Evolutionary conservation across 1,139 yeast genomes (phyloP), one percentile per base, ranked within the genome.

Genomic region (Meyerozyma athensensis): DNA sequence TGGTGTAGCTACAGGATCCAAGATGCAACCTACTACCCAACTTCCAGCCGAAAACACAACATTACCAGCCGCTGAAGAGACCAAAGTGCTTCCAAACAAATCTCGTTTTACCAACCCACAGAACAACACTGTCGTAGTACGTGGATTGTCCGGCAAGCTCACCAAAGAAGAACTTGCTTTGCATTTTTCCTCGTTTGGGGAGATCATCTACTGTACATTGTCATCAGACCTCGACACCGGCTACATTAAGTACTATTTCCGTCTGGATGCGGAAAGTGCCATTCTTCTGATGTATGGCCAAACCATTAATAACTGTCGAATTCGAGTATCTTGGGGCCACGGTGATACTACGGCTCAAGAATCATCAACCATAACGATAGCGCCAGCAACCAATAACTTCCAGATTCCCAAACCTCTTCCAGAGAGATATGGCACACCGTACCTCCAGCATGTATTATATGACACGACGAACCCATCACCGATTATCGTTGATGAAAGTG

Each of bases 251-350:
- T 69, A 51, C 40, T 48, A 55, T 17, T 44, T 49, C 9, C 52
- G 76, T 26, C 47, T 59, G 4, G 54, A 65, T 7, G 74, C 75
- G 0, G 72, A 68, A 39, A 34, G 47, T 3, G 74, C 74, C 1
- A 36, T 68, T 9, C 33, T 64, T 7, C 54, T 52, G 35, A 46
- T 65, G 53, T 56, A 65, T 46, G 69, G 70, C 1, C 35, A 51
- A 9, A 46, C 45, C 9, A 52, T 67, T 7, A 58, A 62, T 40
- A 68, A 59, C 14, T 53, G 63, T 36, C 47, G 62, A 12, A 35
- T 68, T 10, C 37, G 43, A n/a, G 52, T 68, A 2, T 44, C 52
- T 5, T 70, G 75, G 75, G 70, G 68, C 5, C 32, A 17, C 10
- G 32, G 32, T 50, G 48, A 9, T 33, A 43, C 34, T 23, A 35